Evolutionary conservation across 1,139 yeast genomes (phyloP).

Genomic region (Candida sp.): DNA sequence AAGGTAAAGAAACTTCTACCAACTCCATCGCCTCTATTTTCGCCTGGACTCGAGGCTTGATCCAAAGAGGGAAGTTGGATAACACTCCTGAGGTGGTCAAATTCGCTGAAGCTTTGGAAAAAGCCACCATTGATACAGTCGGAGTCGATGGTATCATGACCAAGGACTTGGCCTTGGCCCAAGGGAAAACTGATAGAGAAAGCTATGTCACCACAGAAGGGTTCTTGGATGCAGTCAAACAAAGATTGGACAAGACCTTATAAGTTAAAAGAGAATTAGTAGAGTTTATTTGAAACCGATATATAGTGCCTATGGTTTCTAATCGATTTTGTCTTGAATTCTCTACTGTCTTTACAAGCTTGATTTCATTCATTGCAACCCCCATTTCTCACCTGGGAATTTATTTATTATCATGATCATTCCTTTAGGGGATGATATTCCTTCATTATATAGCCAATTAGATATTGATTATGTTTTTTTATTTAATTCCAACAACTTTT

Average conservation of each 20-base stretch:
- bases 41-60: slow-evolving; percentile 94
- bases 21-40: slow-evolving; percentile 97
- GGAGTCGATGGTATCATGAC: slow-evolving; percentile 87
- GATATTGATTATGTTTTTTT: not conserved
- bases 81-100: slow-evolving; percentile 76
- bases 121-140: slow-evolving; percentile 84
- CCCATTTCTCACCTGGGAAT: too few relatives aligned
- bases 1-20: slow-evolving; percentile 96
- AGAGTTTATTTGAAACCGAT: too few relatives aligned
- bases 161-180: slow-evolving; percentile 87
- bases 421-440: not conserved
- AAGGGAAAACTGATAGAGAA: slow-evolving; percentile 78
- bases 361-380: too few relatives aligned
- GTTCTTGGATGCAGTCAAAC: slow-evolving; percentile 75
- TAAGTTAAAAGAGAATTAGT: not conserved
- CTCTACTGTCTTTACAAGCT: too few relatives aligned
- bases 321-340: too few relatives aligned
- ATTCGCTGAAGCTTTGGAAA: slow-evolving; percentile 76
- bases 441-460: not conserved
- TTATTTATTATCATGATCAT: too few relatives aligned
- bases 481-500: not conserved
- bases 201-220: slow-evolving; percentile 88
- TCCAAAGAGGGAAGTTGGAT: slow-evolving; percentile 89
- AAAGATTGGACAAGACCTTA: slow-evolving; percentile 32
- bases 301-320: too few relatives aligned